Evolutionary conservation across 73 alveolate genomes (phyloP).

Genomic region (Tetrahymena borealis): DNA sequence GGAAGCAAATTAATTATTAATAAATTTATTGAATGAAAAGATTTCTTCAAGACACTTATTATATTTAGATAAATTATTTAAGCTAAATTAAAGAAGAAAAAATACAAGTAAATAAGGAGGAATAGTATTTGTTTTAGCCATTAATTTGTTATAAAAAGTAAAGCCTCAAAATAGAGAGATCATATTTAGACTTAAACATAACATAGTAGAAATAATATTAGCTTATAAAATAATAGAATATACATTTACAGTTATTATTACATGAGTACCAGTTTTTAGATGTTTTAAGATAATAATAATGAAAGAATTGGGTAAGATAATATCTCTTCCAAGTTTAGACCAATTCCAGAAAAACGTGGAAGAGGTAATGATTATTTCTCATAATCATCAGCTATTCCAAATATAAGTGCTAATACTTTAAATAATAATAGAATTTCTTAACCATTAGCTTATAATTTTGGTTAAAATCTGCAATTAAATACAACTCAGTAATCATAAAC

Average conservation of each 20-base stretch:
- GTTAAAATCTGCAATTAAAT: not conserved
- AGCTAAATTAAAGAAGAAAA: not conserved
- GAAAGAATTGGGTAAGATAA: not conserved
- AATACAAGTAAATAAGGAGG: not conserved
- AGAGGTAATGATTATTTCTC: not conserved
- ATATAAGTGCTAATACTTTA: not conserved
- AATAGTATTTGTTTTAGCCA: no score
- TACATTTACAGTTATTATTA: no score
- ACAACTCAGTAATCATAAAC: not conserved
- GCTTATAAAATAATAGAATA: no score
- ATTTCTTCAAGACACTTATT: not conserved
- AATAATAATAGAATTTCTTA: not conserved
- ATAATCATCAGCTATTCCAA: not conserved
- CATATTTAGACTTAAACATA: no score
- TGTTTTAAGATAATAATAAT: not conserved
- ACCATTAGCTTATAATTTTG: not conserved
- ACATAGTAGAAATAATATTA: no score
- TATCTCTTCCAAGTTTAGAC: not conserved
- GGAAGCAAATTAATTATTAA: not conserved
- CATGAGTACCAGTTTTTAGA: not conserved
- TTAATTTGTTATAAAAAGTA: no score
- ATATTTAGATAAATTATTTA: not conserved
- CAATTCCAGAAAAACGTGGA: not conserved
- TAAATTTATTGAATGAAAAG: not conserved
- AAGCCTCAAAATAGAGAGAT: no score